phyloP scores from a whole-genome alignment of 2,329 filamentous ascomycete species.

The Colletotrichum falcatum region DNA sequence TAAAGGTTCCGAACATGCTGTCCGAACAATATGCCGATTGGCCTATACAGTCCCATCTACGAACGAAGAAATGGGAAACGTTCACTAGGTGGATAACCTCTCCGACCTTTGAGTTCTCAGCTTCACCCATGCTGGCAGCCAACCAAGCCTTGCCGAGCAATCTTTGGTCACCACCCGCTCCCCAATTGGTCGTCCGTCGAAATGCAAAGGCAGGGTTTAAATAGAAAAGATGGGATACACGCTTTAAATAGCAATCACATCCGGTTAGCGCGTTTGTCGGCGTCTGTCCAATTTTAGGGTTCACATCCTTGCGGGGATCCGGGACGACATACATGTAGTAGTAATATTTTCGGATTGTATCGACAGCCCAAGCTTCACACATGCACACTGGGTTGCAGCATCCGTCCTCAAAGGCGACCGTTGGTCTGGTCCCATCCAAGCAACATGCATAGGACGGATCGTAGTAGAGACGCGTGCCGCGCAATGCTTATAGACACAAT shows the following conservation, averaged over 20 bases:
- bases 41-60: no score
- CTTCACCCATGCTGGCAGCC: no score
- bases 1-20: not conserved
- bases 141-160: not conserved
- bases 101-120: no score
- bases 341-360: constrained; percentile 16
- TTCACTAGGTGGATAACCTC: no score
- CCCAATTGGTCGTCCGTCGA: not conserved
- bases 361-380: constrained; percentile 6
- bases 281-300: not conserved
- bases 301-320: constrained; percentile 5
- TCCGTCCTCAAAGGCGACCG: not conserved
- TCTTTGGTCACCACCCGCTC: not conserved
- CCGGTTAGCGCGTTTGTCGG: not conserved
- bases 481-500: fast-evolving
- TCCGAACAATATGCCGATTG: not conserved
- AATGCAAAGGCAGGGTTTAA: not conserved
- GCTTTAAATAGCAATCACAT: not conserved
- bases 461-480: not conserved
- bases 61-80: fast-evolving
- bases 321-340: not conserved
- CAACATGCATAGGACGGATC: no score
- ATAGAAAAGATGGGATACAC: not conserved
- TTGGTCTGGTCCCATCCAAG: constrained; percentile 14
- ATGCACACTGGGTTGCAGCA: not conserved